These are phyloP conservation scores for Mrakia hoshinonis DNA, from an alignment of 768 basidiomycete genomes.

Conservation along the genomic window DNA sequence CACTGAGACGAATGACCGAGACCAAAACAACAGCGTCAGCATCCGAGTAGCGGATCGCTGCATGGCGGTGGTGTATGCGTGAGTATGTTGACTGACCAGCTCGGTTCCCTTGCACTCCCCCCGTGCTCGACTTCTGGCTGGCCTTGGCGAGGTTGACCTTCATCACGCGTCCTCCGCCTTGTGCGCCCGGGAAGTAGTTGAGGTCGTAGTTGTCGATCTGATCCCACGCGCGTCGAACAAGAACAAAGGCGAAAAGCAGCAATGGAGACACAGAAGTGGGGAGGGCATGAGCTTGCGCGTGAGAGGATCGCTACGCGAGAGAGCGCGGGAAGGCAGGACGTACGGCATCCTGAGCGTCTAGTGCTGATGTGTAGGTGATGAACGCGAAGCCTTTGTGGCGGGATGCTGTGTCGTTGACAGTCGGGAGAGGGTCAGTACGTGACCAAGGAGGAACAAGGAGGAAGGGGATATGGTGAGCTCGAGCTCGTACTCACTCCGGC, in stretches of 20 bases:
- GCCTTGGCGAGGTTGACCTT: conserved; percentile 21
- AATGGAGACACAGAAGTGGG: not conserved
- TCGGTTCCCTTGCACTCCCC: not conserved
- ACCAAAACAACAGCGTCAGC: not conserved
- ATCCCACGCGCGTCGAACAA: not conserved
- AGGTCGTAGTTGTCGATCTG: conserved; percentile 24
- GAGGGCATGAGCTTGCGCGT: not conserved
- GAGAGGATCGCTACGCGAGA: too few relatives aligned
- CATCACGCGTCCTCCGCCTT: conserved; percentile 17
- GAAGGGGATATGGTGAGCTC: not conserved
- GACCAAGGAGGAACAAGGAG: not conserved
- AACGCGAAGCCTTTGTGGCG: conserved; percentile 20
- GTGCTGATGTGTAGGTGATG: conserved; percentile 7
- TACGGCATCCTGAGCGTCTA: conserved; percentile 15
- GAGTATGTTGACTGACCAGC: not conserved
- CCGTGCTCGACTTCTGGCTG: not conserved
- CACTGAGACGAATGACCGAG: not conserved
- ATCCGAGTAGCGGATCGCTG: not conserved
- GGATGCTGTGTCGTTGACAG: not conserved
- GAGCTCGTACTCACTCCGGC: not conserved
- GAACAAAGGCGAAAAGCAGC: not conserved
- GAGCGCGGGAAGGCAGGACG: conserved; percentile 27
- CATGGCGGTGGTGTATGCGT: not conserved
- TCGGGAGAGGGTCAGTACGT: not conserved
- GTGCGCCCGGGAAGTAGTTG: conserved; percentile 18